Base-by-base conservation (phyloP, 2,329 filamentous ascomycete genomes). In the Fusarium sp. region DNA sequence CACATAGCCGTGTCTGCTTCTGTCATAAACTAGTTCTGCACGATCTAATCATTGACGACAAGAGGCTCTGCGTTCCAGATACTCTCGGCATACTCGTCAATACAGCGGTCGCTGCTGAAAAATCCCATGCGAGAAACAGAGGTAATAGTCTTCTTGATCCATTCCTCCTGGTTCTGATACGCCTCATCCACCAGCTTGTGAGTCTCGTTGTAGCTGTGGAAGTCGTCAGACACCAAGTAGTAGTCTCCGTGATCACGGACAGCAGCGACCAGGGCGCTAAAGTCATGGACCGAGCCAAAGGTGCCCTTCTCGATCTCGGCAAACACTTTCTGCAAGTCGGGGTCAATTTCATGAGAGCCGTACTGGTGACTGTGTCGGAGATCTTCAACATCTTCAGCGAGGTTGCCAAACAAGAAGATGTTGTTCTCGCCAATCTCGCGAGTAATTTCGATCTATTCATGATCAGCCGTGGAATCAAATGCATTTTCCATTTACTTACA, bases 11-110 rank as follows among this genome's bases (percentile, higher is more conserved):
- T 51, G 22, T 70, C 60, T 65, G 71, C 24, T 64, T 62, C 30
- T 63, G 62, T 66, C 61, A 36, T 54, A 32, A 47, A 44, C 41
- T 65, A 28, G 20, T 48, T 26, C 39, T 36, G 59, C 55, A 42
- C 58, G 28, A 47, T 73, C 68, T 79, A 82, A 34, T 83, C 79
- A 48, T 85, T 83, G 36, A 85, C 85, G 39, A 84, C 83, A 62
- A 96, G 82, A 34, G 96, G 95, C 86, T 98, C 96, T 44, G 98
- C 87, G 80, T 98, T 98, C 96, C 96, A 99, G 82, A 99, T 98
- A 73, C 89, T 91, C 82, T 99, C 96, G 1, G 96, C 96, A 84
- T 99, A 99, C 87, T 98, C 95, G 79, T 96, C 94, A 82, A 98
- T 98, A 84, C 96, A 98, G 44, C 96, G 90, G 82, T 98, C 96